Percentiles rank a stretch among this genome's conserved stretches.
These are phyloP conservation scores for Diplodia sapinea DNA, from an alignment of 2,329 filamentous ascomycete species.

Conservation along the genomic window DNA sequence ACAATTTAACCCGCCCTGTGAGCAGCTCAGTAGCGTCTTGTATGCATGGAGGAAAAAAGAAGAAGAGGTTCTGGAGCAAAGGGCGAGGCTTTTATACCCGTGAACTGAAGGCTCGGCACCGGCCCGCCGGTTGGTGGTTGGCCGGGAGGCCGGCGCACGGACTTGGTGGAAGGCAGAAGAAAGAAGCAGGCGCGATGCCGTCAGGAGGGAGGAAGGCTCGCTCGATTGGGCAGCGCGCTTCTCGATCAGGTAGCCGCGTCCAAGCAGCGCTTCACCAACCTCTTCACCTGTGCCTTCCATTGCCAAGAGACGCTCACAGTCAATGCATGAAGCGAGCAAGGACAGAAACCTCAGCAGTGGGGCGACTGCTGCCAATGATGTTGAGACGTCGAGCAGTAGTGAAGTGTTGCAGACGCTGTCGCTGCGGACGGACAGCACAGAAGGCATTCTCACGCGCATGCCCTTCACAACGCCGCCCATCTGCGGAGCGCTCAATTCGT, in stretches of 20 bases:
- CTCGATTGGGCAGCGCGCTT: too few relatives aligned
- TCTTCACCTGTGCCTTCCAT: background rate
- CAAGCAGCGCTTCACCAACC: background rate
- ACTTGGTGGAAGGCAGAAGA: background rate
- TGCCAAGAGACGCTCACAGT: background rate
- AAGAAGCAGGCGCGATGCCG: background rate
- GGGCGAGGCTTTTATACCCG: too few relatives aligned
- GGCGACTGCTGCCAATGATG: background rate
- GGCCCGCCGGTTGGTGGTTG: constrained; percentile 36
- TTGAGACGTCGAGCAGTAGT: background rate
- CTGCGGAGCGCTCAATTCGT: background rate
- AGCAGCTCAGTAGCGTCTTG: too few relatives aligned
- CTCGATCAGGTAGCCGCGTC: background rate
- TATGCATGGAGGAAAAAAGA: too few relatives aligned
- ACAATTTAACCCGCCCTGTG: too few relatives aligned
- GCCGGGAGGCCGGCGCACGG: too few relatives aligned
- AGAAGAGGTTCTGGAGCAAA: too few relatives aligned
- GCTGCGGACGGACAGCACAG: background rate
- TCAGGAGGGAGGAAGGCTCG: background rate
- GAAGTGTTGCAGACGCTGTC: background rate
- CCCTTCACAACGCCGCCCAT: background rate
- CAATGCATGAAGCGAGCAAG: background rate
- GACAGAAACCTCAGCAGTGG: background rate
- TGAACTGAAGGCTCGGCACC: too few relatives aligned
- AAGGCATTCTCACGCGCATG: too few relatives aligned